A percentile compares a stretch with the other conserved stretches of the same genome.
Conservation (phyloP, 177 flowering plant genomes). For the Tripterygium wilfordii region DNA sequence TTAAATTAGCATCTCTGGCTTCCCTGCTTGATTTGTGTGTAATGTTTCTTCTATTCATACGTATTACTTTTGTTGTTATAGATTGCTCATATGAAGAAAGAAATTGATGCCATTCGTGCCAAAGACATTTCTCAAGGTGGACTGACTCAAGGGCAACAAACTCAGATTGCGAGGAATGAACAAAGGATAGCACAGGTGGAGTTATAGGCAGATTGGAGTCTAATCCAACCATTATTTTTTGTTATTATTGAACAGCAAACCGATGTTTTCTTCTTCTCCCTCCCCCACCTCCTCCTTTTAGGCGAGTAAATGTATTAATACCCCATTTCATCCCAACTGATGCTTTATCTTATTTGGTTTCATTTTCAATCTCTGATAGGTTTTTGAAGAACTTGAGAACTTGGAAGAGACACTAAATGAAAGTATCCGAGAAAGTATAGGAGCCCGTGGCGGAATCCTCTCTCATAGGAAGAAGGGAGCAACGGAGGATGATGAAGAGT, state of each 20-base stretch:
- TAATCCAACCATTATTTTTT: too few species aligned
- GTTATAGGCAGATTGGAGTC: not conserved
- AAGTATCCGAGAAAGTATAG: constrained; percentile 89
- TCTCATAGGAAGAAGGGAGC: constrained; percentile 42
- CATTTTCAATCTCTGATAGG: constrained; percentile 27
- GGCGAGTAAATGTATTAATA: too few species aligned
- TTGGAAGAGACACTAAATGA: constrained; percentile 97
- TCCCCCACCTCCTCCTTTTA: too few species aligned
- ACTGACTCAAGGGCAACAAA: constrained; percentile 97
- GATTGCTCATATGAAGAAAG: constrained; percentile 97
- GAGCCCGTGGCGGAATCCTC: constrained; percentile 67
- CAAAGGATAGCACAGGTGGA: constrained; percentile 87
- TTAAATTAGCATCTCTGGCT: too few species aligned
- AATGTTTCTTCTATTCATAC: too few species aligned
- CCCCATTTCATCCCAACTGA: too few species aligned
- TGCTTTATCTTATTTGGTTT: not conserved
- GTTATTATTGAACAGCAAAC: too few species aligned
- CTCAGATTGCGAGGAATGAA: constrained; percentile 98
- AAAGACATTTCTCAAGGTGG: constrained; percentile 99
- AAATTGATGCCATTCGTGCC: constrained; percentile 88
- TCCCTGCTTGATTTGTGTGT: too few species aligned
- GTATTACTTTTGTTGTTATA: constrained; percentile 26
- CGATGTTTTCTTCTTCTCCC: too few species aligned
- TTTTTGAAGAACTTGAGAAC: constrained; percentile 92
- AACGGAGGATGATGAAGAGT: constrained; percentile 64